These are phyloP conservation scores for Anisodus acutangulus DNA, from an alignment of 257 asterid species.

Conservation along the genomic window DNA sequence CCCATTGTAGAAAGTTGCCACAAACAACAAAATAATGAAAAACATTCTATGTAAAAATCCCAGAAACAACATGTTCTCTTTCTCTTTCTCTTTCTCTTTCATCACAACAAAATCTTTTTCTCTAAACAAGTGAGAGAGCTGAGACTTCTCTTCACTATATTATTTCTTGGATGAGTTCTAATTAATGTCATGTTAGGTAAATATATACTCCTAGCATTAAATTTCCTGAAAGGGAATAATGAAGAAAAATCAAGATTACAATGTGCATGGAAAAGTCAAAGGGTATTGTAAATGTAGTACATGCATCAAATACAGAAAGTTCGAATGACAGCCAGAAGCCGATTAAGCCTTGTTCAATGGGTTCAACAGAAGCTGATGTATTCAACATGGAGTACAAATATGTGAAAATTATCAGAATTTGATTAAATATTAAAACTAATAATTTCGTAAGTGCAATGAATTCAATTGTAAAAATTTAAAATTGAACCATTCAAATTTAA, in stretches of 20 bases:
- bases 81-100: not conserved
- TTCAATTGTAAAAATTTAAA: too few relatives aligned
- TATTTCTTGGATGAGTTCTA: not conserved
- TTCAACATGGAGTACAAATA: not conserved
- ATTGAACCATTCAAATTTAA: too few relatives aligned
- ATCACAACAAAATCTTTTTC: not conserved
- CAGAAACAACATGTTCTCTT: not conserved
- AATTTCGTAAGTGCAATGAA: too few relatives aligned
- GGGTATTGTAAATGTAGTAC: too few relatives aligned
- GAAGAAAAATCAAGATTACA: not conserved
- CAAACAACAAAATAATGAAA: constrained; percentile 18
- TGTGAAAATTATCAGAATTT: not conserved
- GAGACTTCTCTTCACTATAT: not conserved
- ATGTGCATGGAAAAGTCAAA: not conserved
- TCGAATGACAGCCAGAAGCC: not conserved
- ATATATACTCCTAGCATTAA: not conserved
- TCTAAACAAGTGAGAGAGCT: not conserved
- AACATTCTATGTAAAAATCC: not conserved
- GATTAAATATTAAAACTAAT: too few relatives aligned
- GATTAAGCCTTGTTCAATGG: not conserved
- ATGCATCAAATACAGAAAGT: too few relatives aligned
- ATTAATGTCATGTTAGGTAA: not conserved
- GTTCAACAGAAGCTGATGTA: not conserved
- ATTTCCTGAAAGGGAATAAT: not conserved
- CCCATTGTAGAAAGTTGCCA: constrained; percentile 7